Evolutionary conservation across 805 yeast genomes (phyloP), one percentile per base, ranked within the genome.

Genomic region (Saccharomycopsis guyanensis): DNA sequence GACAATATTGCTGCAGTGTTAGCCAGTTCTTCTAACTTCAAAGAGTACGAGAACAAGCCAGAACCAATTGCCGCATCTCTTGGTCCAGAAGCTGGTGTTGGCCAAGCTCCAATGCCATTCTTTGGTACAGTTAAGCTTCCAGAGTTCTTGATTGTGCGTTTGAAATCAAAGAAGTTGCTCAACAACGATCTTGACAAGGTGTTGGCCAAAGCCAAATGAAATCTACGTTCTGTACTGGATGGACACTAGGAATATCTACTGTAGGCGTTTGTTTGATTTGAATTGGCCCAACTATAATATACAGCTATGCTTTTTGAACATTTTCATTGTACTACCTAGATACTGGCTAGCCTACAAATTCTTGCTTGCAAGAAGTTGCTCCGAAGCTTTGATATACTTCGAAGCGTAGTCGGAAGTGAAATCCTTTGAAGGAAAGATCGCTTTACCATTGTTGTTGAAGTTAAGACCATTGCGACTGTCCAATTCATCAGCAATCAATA

Each of bases 371-470:
- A 61, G 48, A 40, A 62, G 37, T 19, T 56, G 55, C 16, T 57
- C 57, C 1, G 68, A 58, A 12, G 50, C 54, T 3, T 49, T 34
- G 22, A 65, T 55, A 38, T 50, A 60, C 13, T 58, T 42, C 6
- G 42, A 42, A 2, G 66, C 68, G 40, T 64, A 59, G 2, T 55
- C 62, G 3, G 46, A 42, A 10, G 64, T 56, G 36, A 67, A 49
- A 0, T 61, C 64, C 12, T 56, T 56, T 0, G 68, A 59, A 1
- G 56, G 53, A 2, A 53, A 29, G 22, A 66, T 44, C 1, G 56
- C 55, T 6, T 56, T 45, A 5, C 57, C 70, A 5, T 62, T 58
- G 38, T 58, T 58, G 45, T 65, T 59, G 48, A 63, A 59, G 37
- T 57, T 53, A 4, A 57, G 47, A 16, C 70, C 71, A 34, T 58